These are phyloP conservation scores for Fusarium sp. DNA, from an alignment of 2,329 filamentous ascomycete genomes.

Conservation along the genomic window DNA sequence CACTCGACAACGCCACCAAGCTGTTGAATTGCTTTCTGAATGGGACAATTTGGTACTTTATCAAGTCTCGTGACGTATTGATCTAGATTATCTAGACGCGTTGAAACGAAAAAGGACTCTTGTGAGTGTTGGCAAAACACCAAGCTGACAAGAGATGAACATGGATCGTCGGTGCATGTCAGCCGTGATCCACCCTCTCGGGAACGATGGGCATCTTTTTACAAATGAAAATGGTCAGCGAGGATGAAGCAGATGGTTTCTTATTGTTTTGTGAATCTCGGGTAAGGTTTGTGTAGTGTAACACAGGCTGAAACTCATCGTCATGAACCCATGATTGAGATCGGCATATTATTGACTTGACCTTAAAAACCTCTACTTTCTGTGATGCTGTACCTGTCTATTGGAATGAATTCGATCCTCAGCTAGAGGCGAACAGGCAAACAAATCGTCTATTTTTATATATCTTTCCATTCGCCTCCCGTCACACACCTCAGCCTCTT, in stretches of 20 bases:
- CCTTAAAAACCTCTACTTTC: neutral
- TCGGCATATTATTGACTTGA: neutral
- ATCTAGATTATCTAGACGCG: neutral
- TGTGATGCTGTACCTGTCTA: neutral
- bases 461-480: neutral
- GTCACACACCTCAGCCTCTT: neutral
- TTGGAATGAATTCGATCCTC: neutral
- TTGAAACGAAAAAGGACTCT: neutral
- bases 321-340: neutral
- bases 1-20: neutral
- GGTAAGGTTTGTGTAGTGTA: neutral
- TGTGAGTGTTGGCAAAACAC: neutral
- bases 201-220: constrained; percentile 1
- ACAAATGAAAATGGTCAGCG: constrained; percentile 6
- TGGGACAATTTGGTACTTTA: neutral
- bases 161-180: constrained; percentile 27
- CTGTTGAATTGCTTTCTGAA: neutral
- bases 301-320: neutral
- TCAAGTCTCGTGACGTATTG: neutral
- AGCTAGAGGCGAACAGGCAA: neutral
- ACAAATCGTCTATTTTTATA: neutral
- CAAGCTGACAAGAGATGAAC: neutral
- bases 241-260: neutral
- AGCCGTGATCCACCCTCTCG: constrained; percentile 27
- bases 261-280: neutral